These are phyloP conservation scores for Pouteria campechiana DNA, from an alignment of 179 eudicot genomes.

Conservation along the genomic window DNA sequence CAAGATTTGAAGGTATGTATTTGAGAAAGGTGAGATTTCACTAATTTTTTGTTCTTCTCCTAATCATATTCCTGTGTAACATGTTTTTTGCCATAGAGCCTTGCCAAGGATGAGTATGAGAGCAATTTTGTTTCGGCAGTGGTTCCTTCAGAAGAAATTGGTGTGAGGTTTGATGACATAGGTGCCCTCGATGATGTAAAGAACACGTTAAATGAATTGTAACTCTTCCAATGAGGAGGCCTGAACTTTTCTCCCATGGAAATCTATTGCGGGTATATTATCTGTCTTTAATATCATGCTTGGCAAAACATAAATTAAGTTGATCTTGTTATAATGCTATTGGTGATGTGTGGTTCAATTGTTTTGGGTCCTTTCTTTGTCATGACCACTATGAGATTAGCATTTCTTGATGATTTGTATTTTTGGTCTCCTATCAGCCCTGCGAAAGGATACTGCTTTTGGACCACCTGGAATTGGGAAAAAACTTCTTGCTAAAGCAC, in stretches of 20 bases:
- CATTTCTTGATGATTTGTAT: too few species aligned
- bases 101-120: conserved; percentile 99
- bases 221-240: conserved; percentile 96
- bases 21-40: not conserved
- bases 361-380: too few species aligned
- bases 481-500: conserved; percentile 96
- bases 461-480: conserved; percentile 99
- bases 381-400: too few species aligned
- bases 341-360: too few species aligned
- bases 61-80: conserved; percentile 1
- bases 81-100: conserved; percentile 46
- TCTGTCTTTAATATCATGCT: too few species aligned
- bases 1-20: conserved; percentile 66
- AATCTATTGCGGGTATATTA: conserved; percentile 80
- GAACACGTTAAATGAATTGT: conserved; percentile 85
- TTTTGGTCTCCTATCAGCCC: conserved; percentile 68
- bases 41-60: not conserved
- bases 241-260: conserved; percentile 91
- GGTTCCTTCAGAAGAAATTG: conserved; percentile 91
- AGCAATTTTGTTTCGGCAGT: conserved; percentile 91
- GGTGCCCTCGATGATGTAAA: conserved; percentile 99
- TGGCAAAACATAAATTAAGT: too few species aligned
- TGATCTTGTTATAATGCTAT: too few species aligned
- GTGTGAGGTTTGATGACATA: conserved; percentile 83
- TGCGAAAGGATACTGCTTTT: conserved; percentile 93